Base-by-base conservation (phyloP, 768 basidiomycete species). In the Psilocybe tampanensis region DNA sequence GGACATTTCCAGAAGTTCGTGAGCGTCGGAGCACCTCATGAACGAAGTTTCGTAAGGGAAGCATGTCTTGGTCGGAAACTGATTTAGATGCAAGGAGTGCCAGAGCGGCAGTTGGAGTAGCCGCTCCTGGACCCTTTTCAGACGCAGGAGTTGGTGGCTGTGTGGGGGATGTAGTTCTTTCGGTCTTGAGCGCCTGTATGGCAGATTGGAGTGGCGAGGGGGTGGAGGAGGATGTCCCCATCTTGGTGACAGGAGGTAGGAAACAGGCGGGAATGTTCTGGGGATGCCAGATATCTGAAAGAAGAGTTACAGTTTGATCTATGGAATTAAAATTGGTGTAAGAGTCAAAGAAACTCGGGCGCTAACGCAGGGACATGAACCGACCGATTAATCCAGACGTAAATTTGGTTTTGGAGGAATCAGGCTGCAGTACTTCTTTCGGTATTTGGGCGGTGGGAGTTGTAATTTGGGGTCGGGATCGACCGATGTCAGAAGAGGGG, bases 21-120 rank as follows among this genome's bases (percentile, higher is more conserved):
- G 92, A 94, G 34, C 94, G 88, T 50, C 91, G 83, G 13, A 96
- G 80, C 8, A 95, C 90, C 72, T 96, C 93, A 67, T 92, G 89
- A 24, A 96, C 91, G 64, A 96, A 96, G 4, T 81, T 78, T 61
- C 83, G 86, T 60, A 92, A 80, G 8, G 89, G 86, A 8, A 84
- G 74, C 17, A 84, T 67, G 45, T 78, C 76, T 60, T 67, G 62
- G 50, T 72, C 74, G 21, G 70, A 66, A 36, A 66, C 66, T 34
- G 60, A 33, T 54, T 61, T 57, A 6, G 58, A 36, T 63, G 69
- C 19, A 60, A n/a, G 9, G 68, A 47, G 45, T 7, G 58, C 39
- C 68, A 47, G 51, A 8, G 58, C 32, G 12, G 52, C 26, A 21
- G 61, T 44, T 32, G 57, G 24, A 2, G n/a, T 39, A 13, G 36